Evolutionary conservation across 495 filamentous ascomycete species (phyloP).

Genomic region (Tuber brumale): DNA sequence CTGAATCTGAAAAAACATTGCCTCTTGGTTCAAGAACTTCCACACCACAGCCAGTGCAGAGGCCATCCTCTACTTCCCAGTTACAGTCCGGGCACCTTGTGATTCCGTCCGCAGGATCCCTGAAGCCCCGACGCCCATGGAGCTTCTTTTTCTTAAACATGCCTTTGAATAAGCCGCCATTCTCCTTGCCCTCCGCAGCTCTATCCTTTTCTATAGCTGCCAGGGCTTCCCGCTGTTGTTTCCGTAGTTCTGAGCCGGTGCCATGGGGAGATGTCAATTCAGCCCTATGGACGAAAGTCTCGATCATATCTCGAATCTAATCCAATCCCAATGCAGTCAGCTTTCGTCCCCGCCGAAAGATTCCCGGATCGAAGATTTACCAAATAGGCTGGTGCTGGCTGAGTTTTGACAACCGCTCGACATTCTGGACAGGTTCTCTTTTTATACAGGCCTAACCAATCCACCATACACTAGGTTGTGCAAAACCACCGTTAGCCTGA

Average conservation of each 20-base stretch:
- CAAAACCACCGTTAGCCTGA: constrained; percentile 7
- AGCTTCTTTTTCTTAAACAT: constrained; percentile 49
- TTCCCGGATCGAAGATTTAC: constrained; percentile 41
- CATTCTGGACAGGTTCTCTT: constrained; percentile 65
- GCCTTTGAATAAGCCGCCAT: constrained; percentile 60
- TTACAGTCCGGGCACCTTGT: constrained; percentile 57
- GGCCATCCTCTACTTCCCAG: constrained; percentile 59
- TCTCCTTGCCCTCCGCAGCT: constrained; percentile 46
- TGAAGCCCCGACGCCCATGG: constrained; percentile 42
- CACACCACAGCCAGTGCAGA: constrained; percentile 53
- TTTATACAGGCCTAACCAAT: constrained; percentile 57
- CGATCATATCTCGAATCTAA: constrained; percentile 61
- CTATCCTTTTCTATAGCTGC: constrained; percentile 50
- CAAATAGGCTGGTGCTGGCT: constrained; percentile 65
- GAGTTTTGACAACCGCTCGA: constrained; percentile 52
- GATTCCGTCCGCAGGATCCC: constrained; percentile 58
- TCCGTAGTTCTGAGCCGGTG: constrained; percentile 54
- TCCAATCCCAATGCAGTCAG: constrained; percentile 3
- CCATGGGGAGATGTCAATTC: constrained; percentile 61
- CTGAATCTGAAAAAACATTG: constrained; percentile 38
- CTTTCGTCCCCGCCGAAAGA: not conserved
- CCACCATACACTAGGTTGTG: constrained; percentile 53
- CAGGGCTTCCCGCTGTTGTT: constrained; percentile 55
- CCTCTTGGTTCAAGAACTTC: constrained; percentile 31
- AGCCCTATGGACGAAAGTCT: constrained; percentile 57